These are phyloP conservation scores for Scutellaria baicalensis DNA, from an alignment of 257 asterid genomes.

Conservation along the genomic window DNA sequence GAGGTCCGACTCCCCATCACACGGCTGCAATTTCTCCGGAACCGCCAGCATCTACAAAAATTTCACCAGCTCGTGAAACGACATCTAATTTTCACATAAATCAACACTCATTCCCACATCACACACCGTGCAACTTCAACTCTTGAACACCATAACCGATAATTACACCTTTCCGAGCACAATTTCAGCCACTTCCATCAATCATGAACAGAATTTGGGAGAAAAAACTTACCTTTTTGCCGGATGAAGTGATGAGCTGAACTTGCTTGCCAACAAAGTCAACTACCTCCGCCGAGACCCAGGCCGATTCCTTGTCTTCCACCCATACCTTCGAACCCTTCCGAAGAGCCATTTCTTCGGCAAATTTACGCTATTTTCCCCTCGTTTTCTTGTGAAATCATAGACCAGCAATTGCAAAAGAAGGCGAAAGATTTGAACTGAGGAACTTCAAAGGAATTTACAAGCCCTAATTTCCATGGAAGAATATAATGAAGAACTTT, in stretches of 20 bases:
- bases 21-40: slow-evolving; percentile 65
- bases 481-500: slow-evolving; percentile 12
- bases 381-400: slow-evolving; percentile 12
- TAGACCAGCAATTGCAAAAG: neutral
- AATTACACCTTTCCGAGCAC: neutral
- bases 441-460: slow-evolving; percentile 13
- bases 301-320: slow-evolving; percentile 67
- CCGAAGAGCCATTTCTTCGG: slow-evolving; percentile 54
- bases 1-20: slow-evolving; percentile 88
- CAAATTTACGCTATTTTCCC: neutral
- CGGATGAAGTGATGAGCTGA: slow-evolving; percentile 56
- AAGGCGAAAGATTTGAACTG: slow-evolving; percentile 2
- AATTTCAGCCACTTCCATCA: neutral
- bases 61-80: slow-evolving; percentile 4
- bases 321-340: slow-evolving; percentile 88
- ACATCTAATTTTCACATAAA: neutral
- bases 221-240: slow-evolving; percentile 53
- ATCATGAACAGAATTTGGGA: neutral
- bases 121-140: neutral
- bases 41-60: slow-evolving; percentile 42
- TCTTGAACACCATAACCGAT: neutral
- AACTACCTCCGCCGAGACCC: slow-evolving; percentile 75
- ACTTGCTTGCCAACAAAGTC: slow-evolving; percentile 69
- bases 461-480: slow-evolving; percentile 45
- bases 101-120: neutral